A percentile compares a stretch with the other conserved stretches of the same genome.
Conservation (phyloP, 768 basidiomycete species). For the Mycena floridula region DNA sequence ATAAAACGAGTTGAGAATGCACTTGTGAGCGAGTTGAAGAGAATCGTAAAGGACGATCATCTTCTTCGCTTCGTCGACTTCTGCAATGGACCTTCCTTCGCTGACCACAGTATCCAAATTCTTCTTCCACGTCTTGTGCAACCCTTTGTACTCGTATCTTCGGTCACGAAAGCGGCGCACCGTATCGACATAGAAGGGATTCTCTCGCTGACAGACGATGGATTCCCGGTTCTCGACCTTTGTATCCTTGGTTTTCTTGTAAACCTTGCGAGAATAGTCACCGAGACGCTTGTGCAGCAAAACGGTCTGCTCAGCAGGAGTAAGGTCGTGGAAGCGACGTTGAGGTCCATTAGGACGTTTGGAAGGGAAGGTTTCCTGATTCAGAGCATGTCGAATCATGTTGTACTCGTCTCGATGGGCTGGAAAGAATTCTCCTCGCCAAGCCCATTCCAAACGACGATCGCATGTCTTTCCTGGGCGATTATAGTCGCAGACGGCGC, state of each 20-base stretch:
- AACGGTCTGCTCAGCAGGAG: conserved; percentile 81
- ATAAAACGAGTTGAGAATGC: conserved; percentile 99
- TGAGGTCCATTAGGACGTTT: conserved; percentile 67
- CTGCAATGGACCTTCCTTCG: conserved; percentile 68
- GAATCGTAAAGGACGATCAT: conserved; percentile 99
- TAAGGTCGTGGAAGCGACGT: conserved; percentile 79
- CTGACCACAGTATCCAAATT: conserved; percentile 69
- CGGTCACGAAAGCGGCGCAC: conserved; percentile 96
- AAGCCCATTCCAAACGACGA: conserved; percentile 92
- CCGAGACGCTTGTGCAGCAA: conserved; percentile 94
- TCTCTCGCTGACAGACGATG: conserved; percentile 96
- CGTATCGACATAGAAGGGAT: conserved; percentile 98
- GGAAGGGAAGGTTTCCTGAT: conserved; percentile 89
- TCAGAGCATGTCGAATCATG: conserved; percentile 96
- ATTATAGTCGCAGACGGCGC: conserved; percentile 98
- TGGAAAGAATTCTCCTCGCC: conserved; percentile 98
- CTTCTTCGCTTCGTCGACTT: conserved; percentile 96
- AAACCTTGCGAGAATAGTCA: conserved; percentile 97
- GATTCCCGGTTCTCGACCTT: conserved; percentile 90
- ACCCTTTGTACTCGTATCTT: conserved; percentile 97
- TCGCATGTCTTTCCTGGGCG: conserved; percentile 95
- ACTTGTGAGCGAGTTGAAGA: conserved; percentile 97
- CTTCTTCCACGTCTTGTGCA: conserved; percentile 99
- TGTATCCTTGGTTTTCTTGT: conserved; percentile 97
- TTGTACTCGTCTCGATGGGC: conserved; percentile 96